Base-by-base conservation (phyloP, 441 rosid species). In the Mallotus japonicus region DNA sequence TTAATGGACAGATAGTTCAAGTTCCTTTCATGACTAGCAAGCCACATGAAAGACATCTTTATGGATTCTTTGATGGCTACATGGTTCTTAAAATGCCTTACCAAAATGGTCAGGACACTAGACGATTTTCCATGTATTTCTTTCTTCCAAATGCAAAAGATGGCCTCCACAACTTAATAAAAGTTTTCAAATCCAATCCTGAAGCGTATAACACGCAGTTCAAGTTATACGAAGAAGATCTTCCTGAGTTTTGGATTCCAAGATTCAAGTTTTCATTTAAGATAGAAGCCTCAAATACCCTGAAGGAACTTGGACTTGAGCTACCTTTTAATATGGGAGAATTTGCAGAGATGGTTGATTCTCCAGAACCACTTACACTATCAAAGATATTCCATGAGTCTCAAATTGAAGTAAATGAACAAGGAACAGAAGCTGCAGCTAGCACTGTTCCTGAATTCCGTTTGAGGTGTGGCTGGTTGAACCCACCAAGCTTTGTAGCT, bases 401-500 rank as follows among this genome's bases (percentile, higher is more conserved):
- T 0, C 55, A 0, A 12, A 76, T 80, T 70, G 80, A 80, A 71
- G 80, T 77, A 11, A 57, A 74, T 24, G 80, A 74, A 58, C 71
- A 58, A 62, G 74, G 78, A 24, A 74, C 76, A 5, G 76, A 74
- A 77, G 80, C 78, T 28, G 76, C 80, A 9, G 80, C 80, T 3
- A 67, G 74, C 15, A 62, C 76, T 24, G 76, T 70, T 22, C 57
- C 51, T 15, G 16, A 5, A 51, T 11, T 65, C 4, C 55, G 14
- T 7, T 2, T 0, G 8, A 19, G 3, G 0, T 50, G 53, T 16
- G 15, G 8, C 16, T 1, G 61, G 16, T 2, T 2, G 42, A n/a
- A 53, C 6, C 69, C 73, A n/a, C 75, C 78, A 16, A 79, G 80
- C 13, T 79, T 79, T 44, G 87, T 81, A 17, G 84, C 81, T 22